Evolutionary conservation across 352 stramenopile genomes (phyloP).

Genomic region (Saprolegnia parasitica): DNA sequence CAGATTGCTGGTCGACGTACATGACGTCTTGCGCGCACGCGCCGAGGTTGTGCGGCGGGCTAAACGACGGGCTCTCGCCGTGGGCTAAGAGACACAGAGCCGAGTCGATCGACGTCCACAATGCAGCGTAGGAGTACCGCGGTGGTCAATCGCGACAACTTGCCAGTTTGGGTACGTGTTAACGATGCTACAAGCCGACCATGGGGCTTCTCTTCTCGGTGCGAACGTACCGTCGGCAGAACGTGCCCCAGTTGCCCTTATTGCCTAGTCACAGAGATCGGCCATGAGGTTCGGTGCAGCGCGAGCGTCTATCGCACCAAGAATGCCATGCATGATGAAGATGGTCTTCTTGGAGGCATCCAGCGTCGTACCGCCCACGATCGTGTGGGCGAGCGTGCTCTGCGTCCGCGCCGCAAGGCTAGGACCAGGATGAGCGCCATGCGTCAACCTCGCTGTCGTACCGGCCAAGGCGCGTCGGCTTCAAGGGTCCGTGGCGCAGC

Average conservation of each 20-base stretch:
- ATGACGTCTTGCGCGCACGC: constrained; percentile 66
- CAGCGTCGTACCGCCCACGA: background rate
- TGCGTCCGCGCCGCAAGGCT: background rate
- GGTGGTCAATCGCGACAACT: constrained; percentile 61
- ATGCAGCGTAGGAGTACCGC: too few species aligned
- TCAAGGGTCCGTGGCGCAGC: too few species aligned
- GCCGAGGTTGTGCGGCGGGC: constrained; percentile 51
- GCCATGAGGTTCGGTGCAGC: background rate
- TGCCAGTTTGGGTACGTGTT: constrained; percentile 58
- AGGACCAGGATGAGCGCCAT: background rate
- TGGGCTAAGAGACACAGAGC: constrained; percentile 55
- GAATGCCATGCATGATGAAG: constrained; percentile 74
- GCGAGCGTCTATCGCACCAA: constrained; percentile 40
- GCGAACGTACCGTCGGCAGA: constrained; percentile 47
- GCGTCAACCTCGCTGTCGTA: background rate
- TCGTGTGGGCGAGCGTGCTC: constrained; percentile 8
- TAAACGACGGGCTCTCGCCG: constrained; percentile 66
- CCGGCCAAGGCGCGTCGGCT: too few species aligned
- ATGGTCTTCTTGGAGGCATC: constrained; percentile 53
- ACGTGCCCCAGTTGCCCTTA: constrained; percentile 81
- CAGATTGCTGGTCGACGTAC: constrained; percentile 33
- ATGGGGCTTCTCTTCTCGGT: background rate
- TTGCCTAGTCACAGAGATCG: constrained; percentile 43
- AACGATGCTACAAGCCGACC: constrained; percentile 38
- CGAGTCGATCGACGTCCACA: too few species aligned